Evolutionary conservation across 208 protist genomes (phyloP).

Genomic region (Wallacemonas collosoma): DNA sequence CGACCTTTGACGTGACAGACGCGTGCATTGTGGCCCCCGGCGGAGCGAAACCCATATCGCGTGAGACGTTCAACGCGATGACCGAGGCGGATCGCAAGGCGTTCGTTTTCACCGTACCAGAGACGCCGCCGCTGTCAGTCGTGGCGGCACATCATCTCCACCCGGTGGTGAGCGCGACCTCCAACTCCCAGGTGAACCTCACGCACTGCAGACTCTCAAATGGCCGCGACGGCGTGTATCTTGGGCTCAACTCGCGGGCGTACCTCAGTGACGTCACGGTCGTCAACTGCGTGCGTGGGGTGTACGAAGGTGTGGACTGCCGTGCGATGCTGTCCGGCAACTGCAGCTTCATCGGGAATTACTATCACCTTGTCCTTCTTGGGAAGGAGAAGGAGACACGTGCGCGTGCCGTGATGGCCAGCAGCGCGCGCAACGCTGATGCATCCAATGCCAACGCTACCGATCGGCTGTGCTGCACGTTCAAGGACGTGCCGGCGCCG

Average conservation of each 20-base stretch:
- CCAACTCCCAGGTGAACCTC: conserved; percentile 35
- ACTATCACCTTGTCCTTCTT: conserved; percentile 61
- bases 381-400: conserved; percentile 26
- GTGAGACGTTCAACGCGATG: background rate
- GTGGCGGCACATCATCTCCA: conserved; percentile 4
- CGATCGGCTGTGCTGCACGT: conserved; percentile 7
- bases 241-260: conserved; percentile 47
- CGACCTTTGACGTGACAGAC: conserved; percentile 47
- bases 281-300: conserved; percentile 56
- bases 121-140: background rate
- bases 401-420: background rate
- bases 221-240: conserved; percentile 66
- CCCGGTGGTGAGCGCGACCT: conserved; percentile 48
- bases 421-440: background rate
- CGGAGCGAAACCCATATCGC: background rate
- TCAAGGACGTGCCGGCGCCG: background rate
- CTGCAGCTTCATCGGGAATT: conserved; percentile 52
- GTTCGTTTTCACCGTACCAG: background rate
- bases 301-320: conserved; percentile 73
- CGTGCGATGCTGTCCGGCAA: conserved; percentile 17
- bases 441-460: background rate
- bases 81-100: background rate
- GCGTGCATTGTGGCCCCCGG: conserved; percentile 41
- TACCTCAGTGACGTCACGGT: conserved; percentile 32
- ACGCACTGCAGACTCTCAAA: conserved; percentile 46